Evolutionary conservation across 2,329 filamentous ascomycete genomes (phyloP).

Genomic region (Lasiodiplodia sp.): DNA sequence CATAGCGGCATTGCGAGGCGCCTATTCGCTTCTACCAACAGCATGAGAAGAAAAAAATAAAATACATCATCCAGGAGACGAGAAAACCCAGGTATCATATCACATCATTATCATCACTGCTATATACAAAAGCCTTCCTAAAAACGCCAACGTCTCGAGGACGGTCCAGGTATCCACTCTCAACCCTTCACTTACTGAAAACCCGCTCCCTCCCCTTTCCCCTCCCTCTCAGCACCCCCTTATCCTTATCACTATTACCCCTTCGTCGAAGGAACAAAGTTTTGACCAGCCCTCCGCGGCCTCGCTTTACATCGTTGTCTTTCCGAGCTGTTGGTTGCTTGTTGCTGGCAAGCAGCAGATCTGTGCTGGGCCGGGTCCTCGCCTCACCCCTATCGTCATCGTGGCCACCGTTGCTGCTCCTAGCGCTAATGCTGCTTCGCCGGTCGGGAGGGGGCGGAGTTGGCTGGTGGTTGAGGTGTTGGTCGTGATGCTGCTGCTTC

Average conservation of each 20-base stretch:
- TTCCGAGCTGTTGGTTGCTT: not conserved
- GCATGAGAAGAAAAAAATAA: not conserved
- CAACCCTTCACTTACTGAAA: not conserved
- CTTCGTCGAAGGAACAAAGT: not conserved
- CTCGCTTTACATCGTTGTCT: not conserved
- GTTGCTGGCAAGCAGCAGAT: not conserved
- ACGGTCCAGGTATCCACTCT: not conserved
- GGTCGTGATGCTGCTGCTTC: not conserved
- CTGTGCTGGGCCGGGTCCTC: not conserved
- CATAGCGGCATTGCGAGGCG: conserved; percentile 2
- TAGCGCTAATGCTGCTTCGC: not conserved
- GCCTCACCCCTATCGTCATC: not conserved
- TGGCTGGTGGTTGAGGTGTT: not conserved
- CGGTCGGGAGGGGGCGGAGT: not conserved
- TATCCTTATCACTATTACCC: not conserved
- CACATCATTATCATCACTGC: too few relatives aligned
- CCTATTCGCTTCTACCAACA: not conserved
- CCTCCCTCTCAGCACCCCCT: not conserved
- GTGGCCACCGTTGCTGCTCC: not conserved
- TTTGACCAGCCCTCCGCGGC: not conserved
- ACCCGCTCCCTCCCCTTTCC: not conserved
- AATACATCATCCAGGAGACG: not conserved
- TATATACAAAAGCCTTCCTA: not conserved
- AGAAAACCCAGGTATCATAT: not conserved
- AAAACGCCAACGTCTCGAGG: not conserved